These are phyloP conservation scores for Cladophialophora carrionii DNA, from an alignment of 2,329 filamentous ascomycete genomes.

Conservation along the genomic window DNA sequence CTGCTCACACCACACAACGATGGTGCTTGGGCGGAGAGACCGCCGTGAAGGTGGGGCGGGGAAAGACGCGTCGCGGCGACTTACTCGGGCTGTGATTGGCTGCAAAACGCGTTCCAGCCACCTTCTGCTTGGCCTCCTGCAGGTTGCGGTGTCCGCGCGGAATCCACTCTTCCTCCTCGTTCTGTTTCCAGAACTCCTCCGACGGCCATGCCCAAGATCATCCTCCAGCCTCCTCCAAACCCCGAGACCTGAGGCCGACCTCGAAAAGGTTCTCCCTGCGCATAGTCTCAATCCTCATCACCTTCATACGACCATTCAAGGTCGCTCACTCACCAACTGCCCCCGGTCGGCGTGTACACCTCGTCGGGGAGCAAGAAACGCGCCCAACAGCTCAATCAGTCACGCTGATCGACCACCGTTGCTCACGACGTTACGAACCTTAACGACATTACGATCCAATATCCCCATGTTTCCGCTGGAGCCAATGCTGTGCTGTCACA, in stretches of 20 bases:
- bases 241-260: slow-evolving; percentile 27
- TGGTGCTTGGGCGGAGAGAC: background rate
- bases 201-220: slow-evolving; percentile 15
- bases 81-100: background rate
- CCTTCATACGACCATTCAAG: slow-evolving; percentile 24
- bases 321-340: slow-evolving; percentile 13
- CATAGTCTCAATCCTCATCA: slow-evolving; percentile 16
- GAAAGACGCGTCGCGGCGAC: slow-evolving; percentile 3
- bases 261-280: slow-evolving; percentile 22
- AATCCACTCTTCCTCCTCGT: slow-evolving; percentile 22
- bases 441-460: slow-evolving; percentile 24
- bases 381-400: slow-evolving; percentile 13
- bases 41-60: background rate
- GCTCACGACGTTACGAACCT: slow-evolving; percentile 28
- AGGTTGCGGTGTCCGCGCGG: slow-evolving; percentile 1
- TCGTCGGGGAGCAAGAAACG: slow-evolving; percentile 29
- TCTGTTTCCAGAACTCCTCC: slow-evolving; percentile 19
- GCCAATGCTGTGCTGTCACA: slow-evolving; percentile 16
- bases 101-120: slow-evolving; percentile 1
- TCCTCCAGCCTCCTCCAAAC: slow-evolving; percentile 23
- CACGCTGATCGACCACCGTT: slow-evolving; percentile 22
- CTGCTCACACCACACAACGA: background rate
- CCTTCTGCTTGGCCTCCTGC: background rate
- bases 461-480: slow-evolving; percentile 16
- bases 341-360: slow-evolving; percentile 26